Evolutionary conservation across 2,329 filamentous ascomycete genomes (phyloP).

Genomic region (Calonectria montana): DNA sequence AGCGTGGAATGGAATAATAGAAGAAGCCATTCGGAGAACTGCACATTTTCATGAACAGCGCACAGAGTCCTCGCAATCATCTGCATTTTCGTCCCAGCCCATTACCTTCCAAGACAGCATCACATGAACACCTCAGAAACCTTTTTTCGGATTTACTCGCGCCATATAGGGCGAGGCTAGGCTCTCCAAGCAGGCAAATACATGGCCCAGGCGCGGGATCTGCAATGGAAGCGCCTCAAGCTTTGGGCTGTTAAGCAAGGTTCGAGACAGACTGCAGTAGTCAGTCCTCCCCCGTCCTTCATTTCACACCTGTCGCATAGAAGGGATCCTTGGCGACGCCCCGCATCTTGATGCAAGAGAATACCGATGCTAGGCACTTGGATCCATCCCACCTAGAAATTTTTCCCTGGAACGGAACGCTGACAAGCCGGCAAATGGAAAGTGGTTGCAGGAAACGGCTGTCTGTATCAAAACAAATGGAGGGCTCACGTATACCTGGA

Average conservation of each 20-base stretch:
- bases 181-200: neutral
- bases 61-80: neutral
- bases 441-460: slow-evolving; percentile 25
- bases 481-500: slow-evolving; percentile 5
- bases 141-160: slow-evolving; percentile 11
- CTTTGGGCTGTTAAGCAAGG: slow-evolving; percentile 1
- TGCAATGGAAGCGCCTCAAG: slow-evolving; percentile 27
- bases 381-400: slow-evolving; percentile 2
- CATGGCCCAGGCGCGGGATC: slow-evolving; percentile 29
- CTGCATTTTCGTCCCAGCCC: neutral
- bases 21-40: neutral
- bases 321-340: slow-evolving; percentile 12
- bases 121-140: neutral
- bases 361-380: neutral
- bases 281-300: slow-evolving; percentile 14
- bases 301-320: slow-evolving; percentile 18
- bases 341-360: slow-evolving; percentile 8
- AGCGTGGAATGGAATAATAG: neutral
- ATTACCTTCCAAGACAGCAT: neutral
- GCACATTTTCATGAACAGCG: neutral
- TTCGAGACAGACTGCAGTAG: slow-evolving; percentile 3
- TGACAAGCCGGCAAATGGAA: slow-evolving; percentile 11
- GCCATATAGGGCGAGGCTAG: slow-evolving; percentile 21
- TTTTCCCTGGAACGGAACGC: slow-evolving; percentile 6
- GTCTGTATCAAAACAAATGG: slow-evolving; percentile 1